These are phyloP conservation scores for Lactarius psammicola DNA, from an alignment of 768 basidiomycete genomes.

Conservation along the genomic window DNA sequence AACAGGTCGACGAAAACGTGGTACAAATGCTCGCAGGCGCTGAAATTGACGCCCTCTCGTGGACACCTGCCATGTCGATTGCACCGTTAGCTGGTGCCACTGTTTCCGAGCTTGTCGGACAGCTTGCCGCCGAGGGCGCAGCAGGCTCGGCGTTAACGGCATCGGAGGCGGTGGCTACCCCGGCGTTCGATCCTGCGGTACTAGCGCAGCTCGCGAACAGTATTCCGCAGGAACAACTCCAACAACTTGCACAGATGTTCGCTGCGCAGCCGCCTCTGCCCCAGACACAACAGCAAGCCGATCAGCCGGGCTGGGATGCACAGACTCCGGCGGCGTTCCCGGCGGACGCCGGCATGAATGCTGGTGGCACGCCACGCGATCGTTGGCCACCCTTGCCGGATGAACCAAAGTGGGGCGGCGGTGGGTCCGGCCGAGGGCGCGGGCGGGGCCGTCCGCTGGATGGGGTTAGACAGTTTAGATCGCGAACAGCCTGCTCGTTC, in stretches of 20 bases:
- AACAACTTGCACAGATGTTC: constrained; percentile 28
- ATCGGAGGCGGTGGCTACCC: constrained; percentile 42
- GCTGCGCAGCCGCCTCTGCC: constrained; percentile 31
- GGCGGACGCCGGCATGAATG: constrained; percentile 28
- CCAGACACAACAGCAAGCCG: constrained; percentile 8
- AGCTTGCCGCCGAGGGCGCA: constrained; percentile 47
- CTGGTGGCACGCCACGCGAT: constrained; percentile 26
- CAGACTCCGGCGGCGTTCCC: constrained; percentile 21
- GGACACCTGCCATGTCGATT: constrained; percentile 39
- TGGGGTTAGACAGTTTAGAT: constrained; percentile 68
- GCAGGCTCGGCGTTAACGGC: constrained; percentile 35
- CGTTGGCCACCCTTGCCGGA: constrained; percentile 50
- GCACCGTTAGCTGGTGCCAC: constrained; percentile 40
- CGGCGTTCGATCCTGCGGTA: constrained; percentile 23
- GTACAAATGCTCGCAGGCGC: constrained; percentile 67
- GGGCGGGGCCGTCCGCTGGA: constrained; percentile 48
- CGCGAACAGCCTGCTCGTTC: constrained; percentile 88
- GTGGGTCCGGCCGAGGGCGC: constrained; percentile 42
- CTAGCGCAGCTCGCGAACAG: constrained; percentile 24
- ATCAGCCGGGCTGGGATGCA: constrained; percentile 27
- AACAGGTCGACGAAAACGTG: constrained; percentile 63
- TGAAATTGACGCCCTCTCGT: constrained; percentile 65
- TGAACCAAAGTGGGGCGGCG: constrained; percentile 32
- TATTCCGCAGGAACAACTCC: constrained; percentile 30
- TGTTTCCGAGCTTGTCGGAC: constrained; percentile 70